Percentiles rank a stretch among this genome's conserved stretches.
Evolutionary conservation across 2,329 filamentous ascomycete species (phyloP).

Genomic region (Fusarium newnesense): DNA sequence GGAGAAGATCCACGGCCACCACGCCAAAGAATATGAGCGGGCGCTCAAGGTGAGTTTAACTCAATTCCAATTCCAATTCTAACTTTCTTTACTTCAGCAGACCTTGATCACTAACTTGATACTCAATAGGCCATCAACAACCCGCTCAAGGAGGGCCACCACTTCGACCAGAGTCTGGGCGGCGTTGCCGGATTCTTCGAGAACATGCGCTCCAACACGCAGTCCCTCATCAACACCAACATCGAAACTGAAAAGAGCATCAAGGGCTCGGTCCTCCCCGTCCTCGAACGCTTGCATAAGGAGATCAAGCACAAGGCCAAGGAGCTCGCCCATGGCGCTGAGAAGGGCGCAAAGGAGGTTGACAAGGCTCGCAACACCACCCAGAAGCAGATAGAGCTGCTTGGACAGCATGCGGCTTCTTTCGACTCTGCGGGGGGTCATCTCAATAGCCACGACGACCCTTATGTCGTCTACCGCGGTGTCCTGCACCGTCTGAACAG

Average conservation of each 20-base stretch:
- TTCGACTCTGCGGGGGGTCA: slow-evolving; percentile 81
- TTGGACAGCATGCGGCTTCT: slow-evolving; percentile 84
- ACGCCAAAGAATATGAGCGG: slow-evolving; percentile 95
- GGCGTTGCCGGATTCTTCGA: slow-evolving; percentile 92
- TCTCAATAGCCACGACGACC: slow-evolving; percentile 79
- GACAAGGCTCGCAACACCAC: slow-evolving; percentile 87
- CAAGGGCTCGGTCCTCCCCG: slow-evolving; percentile 85
- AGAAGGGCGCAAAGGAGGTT: slow-evolving; percentile 88
- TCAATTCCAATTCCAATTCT: neutral
- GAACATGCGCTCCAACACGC: slow-evolving; percentile 91
- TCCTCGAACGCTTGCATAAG: slow-evolving; percentile 89
- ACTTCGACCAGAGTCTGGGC: slow-evolving; percentile 91
- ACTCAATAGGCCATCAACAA: slow-evolving; percentile 78
- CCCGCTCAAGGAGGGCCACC: slow-evolving; percentile 87
- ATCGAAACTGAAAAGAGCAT: slow-evolving; percentile 91
- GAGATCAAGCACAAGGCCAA: slow-evolving; percentile 98
- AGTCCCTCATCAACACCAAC: slow-evolving; percentile 89
- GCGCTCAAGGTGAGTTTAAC: slow-evolving; percentile 75
- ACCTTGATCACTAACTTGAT: slow-evolving; percentile 3
- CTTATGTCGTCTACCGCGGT: slow-evolving; percentile 86
- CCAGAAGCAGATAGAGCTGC: slow-evolving; percentile 95
- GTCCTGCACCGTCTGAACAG: slow-evolving; percentile 86
- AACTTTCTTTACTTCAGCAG: neutral
- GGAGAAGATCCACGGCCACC: slow-evolving; percentile 84
- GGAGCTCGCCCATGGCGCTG: slow-evolving; percentile 82